phyloP scores from a whole-genome alignment of 345 rosid species.

The Carallia pectinifolia region DNA sequence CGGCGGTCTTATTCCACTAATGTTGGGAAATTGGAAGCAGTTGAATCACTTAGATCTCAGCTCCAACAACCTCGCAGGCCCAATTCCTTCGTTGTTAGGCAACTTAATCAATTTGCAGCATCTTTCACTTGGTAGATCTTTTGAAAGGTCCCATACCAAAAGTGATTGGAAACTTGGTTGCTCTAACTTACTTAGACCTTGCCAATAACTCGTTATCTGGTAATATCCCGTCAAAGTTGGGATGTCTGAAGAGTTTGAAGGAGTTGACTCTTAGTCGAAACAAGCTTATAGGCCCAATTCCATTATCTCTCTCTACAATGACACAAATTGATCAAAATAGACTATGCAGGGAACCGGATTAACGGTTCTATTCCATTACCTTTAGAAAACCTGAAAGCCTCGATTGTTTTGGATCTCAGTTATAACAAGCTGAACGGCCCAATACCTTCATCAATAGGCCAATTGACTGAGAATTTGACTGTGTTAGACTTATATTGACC shows the following conservation, averaged over 20 bases:
- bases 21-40: not conserved
- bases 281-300: not conserved
- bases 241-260: not conserved
- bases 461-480: no score
- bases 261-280: not conserved
- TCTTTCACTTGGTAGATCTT: not conserved
- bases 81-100: no score
- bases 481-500: no score
- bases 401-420: not conserved
- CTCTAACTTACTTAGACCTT: not conserved
- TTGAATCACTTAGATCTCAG: no score
- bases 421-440: not conserved
- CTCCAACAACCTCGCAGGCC: no score
- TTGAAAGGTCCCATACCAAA: not conserved
- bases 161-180: not conserved
- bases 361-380: conserved; percentile 2
- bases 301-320: no score
- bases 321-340: no score
- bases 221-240: not conserved
- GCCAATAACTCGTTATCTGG: not conserved
- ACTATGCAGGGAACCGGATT: not conserved
- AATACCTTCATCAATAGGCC: no score
- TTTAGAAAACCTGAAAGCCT: no score
- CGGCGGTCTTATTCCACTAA: conserved; percentile 4
- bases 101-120: not conserved